Evolutionary conservation across 1,139 yeast genomes (phyloP), one percentile per base, ranked within the genome.

Genomic region (Wickerhamiella infanticola): DNA sequence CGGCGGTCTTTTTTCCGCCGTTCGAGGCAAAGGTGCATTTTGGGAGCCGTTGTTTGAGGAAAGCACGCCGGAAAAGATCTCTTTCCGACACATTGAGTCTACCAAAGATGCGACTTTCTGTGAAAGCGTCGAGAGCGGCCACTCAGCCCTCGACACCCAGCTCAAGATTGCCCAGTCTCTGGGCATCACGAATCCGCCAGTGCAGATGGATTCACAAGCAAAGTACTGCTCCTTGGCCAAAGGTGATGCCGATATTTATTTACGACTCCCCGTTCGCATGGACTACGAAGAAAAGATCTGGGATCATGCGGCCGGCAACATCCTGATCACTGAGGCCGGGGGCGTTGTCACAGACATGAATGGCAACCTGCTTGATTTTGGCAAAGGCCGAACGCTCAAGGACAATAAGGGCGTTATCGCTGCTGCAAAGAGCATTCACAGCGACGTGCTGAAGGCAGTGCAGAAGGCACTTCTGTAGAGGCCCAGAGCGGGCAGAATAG

Each of bases 221-320:
- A 90, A 90, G 62, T 90, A 90, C 66, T 88, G 97, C 65, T 77
- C 88, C 18, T 72, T 90, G 48, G 79, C 97, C 8, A 73, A 81
- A 54, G 98, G 98, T 39, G 81, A 82, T 51, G 97, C 96, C 3
- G 97, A 90, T 58, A 75, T 88, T 26, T 90, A 93, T 57, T 70
- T 90, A 52, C 78, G 99, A 55, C 68, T 93, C 49, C 98, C 99
- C 9, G 75, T 80, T 42, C 77, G 74, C 53, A 72, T 75, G 45
- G 65, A 73, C 3, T 90, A 88, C 62, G 75, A 84, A 57, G 99
- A 90, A 61, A 90, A 93, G 65, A 86, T 90, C 50, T 90, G 98
- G 98, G 99, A 90, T 63, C 99, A 90, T 62, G 97, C 97, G 25
- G 94, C 96, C 2, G 99, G 98, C 4, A 81, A 82, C 55, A 70